Evolutionary conservation across 306 rosid genomes (phyloP), one percentile per base, ranked within the genome.

Genomic region (Vigna nakashimae): DNA sequence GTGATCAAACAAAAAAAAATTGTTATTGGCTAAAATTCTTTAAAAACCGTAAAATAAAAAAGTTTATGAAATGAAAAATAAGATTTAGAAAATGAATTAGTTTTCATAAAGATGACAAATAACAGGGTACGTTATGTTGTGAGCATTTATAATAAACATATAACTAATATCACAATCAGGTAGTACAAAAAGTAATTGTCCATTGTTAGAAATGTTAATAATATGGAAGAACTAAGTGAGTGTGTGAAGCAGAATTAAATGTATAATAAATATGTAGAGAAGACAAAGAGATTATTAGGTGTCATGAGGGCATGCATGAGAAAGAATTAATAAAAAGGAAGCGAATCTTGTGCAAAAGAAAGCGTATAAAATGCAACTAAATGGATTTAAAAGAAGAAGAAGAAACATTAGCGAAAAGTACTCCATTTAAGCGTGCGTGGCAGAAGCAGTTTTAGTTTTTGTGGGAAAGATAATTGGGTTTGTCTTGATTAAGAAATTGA

Each of bases 361-460:
- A 66, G 34, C 76, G 22, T 65, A 78, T 66, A 71, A 73, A 78
- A 78, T 78, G 72, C 55, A 72, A 71, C 67, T 79, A 38, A 16
- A 32, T 9, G 9, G n/a, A 45, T 10, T 68, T 65, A 36, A 40
- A 9, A 42, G 3, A 20, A 42, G 10, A 16, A 59, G 30, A 13
- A 11, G 1, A 11, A 43, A 5, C 4, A 65, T 36, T 71, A 36
- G 46, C 34, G 24, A 63, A 0, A 71, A 63, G 17, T 22, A 70
- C 36, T 59, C 64, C 48, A 11, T 57, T 56, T 52, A 7, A 52
- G 57, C 11, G 59, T 53, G 59, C 59, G 59, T 55, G 34, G 69
- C 69, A 64, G 9, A n/a, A 58, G 34, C 64, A 65, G 69, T 65
- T 65, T 73, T 65, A 43, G 12, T 26, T 69, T 28, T 11, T 48